Base-by-base conservation (phyloP, 192 early-diverging fungal species). In the Coemansia sp. region DNA sequence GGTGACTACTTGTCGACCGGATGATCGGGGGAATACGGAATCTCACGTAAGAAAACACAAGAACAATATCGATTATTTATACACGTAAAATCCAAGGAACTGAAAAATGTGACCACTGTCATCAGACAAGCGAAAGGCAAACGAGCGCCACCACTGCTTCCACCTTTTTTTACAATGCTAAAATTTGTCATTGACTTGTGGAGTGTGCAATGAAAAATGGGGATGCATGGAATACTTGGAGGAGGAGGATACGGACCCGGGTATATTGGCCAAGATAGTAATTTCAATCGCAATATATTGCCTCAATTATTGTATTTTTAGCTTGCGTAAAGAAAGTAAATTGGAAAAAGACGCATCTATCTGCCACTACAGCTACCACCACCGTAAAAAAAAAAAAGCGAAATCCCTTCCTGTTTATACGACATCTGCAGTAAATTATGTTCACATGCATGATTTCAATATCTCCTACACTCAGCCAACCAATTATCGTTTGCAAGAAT, bases 361-460 rank as follows among this genome's bases (percentile, higher is more conserved):
- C 55, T 57, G 55, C 55, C 28, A 33, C 55, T 30, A 57, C 55
- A 46, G 6, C 34, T 35, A 10, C 34, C 34, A 46, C 43, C 43
- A 46, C 43, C 43, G 15, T 15, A 45, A 45, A 46, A 46, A n/a
- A 46, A 20, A 46, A 46, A 46, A 5, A 6, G 12, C 12, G 26
- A 53, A 26, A 53, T 28, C 8, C 12, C 16, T 33, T 57, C 3
- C 30, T 18, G 29, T 33, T 34, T 57, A 29, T 31, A 29, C 31
- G 3, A 7, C 25, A 31, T 33, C 7, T 57, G 55, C 55, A 57
- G 30, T 57, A 57, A 57, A 57, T 57, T 56, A 33, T 57, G 55
- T 34, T 57, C 30, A 57, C 55, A 57, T 57, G 55, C 29, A 57
- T 57, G 55, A 30, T 57, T 57, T n/a, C n/a, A 57, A 57, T 57